Base-by-base conservation (phyloP, 345 rosid species). In the Mallotus nudiflorus region DNA sequence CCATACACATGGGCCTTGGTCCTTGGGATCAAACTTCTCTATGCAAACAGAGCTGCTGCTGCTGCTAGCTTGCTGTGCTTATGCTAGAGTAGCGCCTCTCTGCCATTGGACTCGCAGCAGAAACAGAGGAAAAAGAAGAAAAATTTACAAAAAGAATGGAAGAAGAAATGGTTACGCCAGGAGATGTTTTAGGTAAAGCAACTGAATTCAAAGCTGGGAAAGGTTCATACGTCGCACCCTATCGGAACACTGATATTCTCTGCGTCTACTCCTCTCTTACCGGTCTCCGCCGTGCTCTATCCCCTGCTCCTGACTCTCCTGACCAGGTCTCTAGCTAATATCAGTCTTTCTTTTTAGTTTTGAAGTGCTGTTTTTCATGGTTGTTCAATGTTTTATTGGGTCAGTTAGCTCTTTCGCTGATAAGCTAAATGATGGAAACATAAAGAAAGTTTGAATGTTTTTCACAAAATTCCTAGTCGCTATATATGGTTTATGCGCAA, bases 261-360 rank as follows among this genome's bases (percentile, higher is more conserved):
- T 78, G 42, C 37, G 86, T 95, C 84, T 90, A 83, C 80, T 87
- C 99, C 77, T 90, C 97, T 46, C 87, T 95, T 73, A 82, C 87
- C 2, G 97, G 97, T 27, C 72, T 81, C 53, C 81, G 81, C 78
- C 90, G 81, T 60, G 82, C 83, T 27, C 65, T 76, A 5, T 44
- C 84, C 29, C 87, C 92, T 58, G 70, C 84, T 27, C 61, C 83
- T 0, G 93, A 84, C 44, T 86, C 93, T 19, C 69, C 79, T 40
- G 99, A 90, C 85, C 86, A 87, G 97, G 98, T 88, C 48, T 44
- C 5, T 45, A 37, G 9, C n/a, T n/a, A 48, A 15, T 18, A n/a
- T 29, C 16, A 8, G 39, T 62, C 48, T 31, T 48, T 49, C 19
- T 12, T 45, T 22, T 6, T 4, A 18, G 31, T 35, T 33, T 28